Conservation (phyloP, 371 early-diverging fungal species). For the Mortierella sp. region DNA sequence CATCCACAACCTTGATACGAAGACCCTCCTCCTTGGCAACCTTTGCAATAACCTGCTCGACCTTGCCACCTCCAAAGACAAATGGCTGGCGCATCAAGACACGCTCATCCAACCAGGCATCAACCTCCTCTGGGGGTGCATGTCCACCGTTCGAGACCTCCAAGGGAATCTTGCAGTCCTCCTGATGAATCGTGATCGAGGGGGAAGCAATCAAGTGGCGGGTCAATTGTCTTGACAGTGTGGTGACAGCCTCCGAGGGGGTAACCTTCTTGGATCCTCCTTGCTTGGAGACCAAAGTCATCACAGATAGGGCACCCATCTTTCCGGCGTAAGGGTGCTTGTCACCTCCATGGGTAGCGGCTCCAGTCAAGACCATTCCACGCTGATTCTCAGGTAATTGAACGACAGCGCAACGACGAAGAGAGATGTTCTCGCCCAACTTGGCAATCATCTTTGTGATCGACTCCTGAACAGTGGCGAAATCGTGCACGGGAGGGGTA, state of each 20-base stretch:
- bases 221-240: constrained; percentile 78
- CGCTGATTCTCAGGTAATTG: constrained; percentile 46
- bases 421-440: constrained; percentile 89
- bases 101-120: constrained; percentile 67
- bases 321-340: constrained; percentile 64
- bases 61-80: constrained; percentile 85
- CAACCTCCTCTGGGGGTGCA: constrained; percentile 65
- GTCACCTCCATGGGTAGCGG: constrained; percentile 82
- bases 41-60: constrained; percentile 70
- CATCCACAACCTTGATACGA: constrained; percentile 70
- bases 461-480: constrained; percentile 72
- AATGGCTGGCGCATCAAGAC: constrained; percentile 84
- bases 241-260: constrained; percentile 58
- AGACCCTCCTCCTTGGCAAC: constrained; percentile 61
- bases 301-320: constrained; percentile 81
- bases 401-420: constrained; percentile 81
- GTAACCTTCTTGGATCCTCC: constrained; percentile 58
- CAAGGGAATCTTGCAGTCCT: constrained; percentile 57
- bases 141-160: constrained; percentile 55
- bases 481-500: constrained; percentile 21
- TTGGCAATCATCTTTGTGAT: constrained; percentile 86
- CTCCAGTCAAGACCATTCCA: constrained; percentile 63
- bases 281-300: constrained; percentile 62
- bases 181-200: constrained; percentile 67
- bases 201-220: constrained; percentile 86